phyloP scores from a whole-genome alignment of 2,329 filamentous ascomycete genomes.

The Aureobasidium leucospermi region DNA sequence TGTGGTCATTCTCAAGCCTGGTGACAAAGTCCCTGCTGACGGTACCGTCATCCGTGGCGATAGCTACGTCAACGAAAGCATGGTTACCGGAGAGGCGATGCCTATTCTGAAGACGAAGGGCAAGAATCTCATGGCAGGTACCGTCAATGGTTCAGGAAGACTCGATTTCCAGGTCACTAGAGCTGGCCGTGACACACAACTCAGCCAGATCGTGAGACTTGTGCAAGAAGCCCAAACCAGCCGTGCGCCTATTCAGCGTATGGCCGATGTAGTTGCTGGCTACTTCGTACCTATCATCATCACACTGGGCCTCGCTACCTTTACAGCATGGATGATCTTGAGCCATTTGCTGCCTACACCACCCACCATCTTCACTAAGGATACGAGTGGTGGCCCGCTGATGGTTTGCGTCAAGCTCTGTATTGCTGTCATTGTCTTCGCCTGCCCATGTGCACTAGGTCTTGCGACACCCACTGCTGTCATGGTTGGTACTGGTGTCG shows the following conservation, averaged over 20 bases:
- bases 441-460: conserved; percentile 93
- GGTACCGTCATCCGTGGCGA: conserved; percentile 80
- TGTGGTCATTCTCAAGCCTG: conserved; percentile 83
- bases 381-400: conserved; percentile 76
- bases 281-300: conserved; percentile 92
- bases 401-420: conserved; percentile 98
- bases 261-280: conserved; percentile 84
- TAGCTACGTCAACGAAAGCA: conserved; percentile 92
- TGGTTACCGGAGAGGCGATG: conserved; percentile 97
- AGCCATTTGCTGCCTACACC: conserved; percentile 78
- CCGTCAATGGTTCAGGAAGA: conserved; percentile 87
- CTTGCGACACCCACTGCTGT: conserved; percentile 93
- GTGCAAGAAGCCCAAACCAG: conserved; percentile 96
- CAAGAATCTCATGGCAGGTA: conserved; percentile 77
- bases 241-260: conserved; percentile 84
- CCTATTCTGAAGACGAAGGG: conserved; percentile 85
- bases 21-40: conserved; percentile 94
- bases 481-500: conserved; percentile 97
- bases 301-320: conserved; percentile 73
- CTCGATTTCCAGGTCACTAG: conserved; percentile 88
- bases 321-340: conserved; percentile 87
- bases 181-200: conserved; percentile 88
- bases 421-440: conserved; percentile 97
- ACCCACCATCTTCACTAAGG: conserved; percentile 78
- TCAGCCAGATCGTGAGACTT: conserved; percentile 97